Percentiles rank a stretch among this genome's conserved stretches.
Evolutionary conservation across 108 stramenopile species (phyloP).

Genomic region (Fragilariopsis cylindrus): DNA sequence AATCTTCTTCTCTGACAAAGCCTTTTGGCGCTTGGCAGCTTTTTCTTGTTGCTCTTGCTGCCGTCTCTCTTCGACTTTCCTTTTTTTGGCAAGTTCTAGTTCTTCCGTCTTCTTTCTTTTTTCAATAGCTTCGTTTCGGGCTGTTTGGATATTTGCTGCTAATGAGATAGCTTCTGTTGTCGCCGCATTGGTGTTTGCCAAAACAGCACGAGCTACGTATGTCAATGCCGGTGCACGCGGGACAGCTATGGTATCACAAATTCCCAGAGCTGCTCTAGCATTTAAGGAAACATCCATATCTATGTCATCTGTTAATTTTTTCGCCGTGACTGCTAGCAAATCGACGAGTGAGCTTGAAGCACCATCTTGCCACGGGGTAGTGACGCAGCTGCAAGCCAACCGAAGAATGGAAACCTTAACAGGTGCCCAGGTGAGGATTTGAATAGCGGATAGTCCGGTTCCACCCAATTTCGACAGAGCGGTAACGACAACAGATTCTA

Average conservation of each 20-base stretch:
- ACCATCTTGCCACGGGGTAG: slow-evolving; percentile 53
- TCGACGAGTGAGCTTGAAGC: slow-evolving; percentile 21
- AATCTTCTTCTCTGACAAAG: neutral
- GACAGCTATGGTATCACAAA: slow-evolving; percentile 30
- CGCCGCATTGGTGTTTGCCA: neutral
- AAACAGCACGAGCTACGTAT: slow-evolving; percentile 9
- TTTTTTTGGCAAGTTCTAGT: slow-evolving; percentile 21
- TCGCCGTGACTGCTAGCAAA: slow-evolving; percentile 16
- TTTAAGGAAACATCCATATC: slow-evolving; percentile 23
- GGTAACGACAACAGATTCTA: slow-evolving; percentile 40
- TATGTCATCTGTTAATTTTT: neutral
- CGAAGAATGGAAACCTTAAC: slow-evolving; percentile 23
- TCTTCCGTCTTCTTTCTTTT: slow-evolving; percentile 12
- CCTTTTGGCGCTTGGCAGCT: slow-evolving; percentile 8
- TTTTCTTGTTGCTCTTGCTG: slow-evolving; percentile 8
- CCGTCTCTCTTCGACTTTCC: slow-evolving; percentile 25
- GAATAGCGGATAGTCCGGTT: neutral
- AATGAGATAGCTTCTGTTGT: slow-evolving; percentile 5
- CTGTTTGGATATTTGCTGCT: slow-evolving; percentile 17
- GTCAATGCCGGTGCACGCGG: slow-evolving; percentile 47
- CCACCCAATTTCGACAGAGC: slow-evolving; percentile 1
- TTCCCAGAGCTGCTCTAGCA: slow-evolving; percentile 25
- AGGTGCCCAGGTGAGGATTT: slow-evolving; percentile 14
- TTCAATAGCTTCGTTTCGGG: slow-evolving; percentile 7
- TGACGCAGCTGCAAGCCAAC: slow-evolving; percentile 25